Evolutionary conservation across 2,329 filamentous ascomycete species (phyloP).

Genomic region (Teratosphaeria viscida): DNA sequence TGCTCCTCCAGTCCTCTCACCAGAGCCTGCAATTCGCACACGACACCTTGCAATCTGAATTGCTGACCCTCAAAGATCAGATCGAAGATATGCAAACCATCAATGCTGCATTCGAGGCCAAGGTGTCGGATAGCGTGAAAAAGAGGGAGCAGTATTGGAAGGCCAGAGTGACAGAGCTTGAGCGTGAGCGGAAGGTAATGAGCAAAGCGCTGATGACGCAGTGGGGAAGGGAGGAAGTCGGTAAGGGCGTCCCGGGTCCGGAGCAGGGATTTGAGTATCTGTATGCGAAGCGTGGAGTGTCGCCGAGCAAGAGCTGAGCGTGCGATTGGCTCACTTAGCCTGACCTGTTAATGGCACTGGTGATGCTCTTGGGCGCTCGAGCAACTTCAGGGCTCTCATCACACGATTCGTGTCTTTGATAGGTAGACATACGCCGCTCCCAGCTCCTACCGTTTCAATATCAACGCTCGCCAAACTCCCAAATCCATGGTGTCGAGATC

Average conservation of each 20-base stretch:
- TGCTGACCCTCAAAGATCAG: conserved; percentile 1
- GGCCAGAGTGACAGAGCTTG: conserved; percentile 13
- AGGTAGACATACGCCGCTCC: neutral
- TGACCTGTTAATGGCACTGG: too few relatives aligned
- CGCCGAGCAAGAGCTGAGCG: neutral
- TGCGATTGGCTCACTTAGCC: neutral
- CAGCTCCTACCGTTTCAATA: too few relatives aligned
- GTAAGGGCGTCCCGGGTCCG: conserved; percentile 12
- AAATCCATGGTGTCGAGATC: neutral
- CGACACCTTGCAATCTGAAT: neutral
- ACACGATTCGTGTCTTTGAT: neutral
- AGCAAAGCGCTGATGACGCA: conserved; percentile 57
- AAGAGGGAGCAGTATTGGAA: conserved; percentile 17
- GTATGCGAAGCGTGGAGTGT: conserved; percentile 8
- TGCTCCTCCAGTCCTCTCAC: conserved; percentile 1
- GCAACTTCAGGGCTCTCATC: neutral
- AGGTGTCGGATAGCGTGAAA: conserved; percentile 11
- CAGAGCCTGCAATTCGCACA: neutral
- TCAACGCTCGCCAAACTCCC: neutral
- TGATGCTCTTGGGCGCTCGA: too few relatives aligned
- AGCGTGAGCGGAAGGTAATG: conserved; percentile 23
- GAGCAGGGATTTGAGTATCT: conserved; percentile 26
- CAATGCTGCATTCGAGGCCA: conserved; percentile 15
- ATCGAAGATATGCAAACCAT: conserved; percentile 3
- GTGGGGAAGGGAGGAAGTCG: conserved; percentile 57